phyloP scores from a whole-genome alignment of 2,329 filamentous ascomycete genomes.

The Botryotinia narcissicola region DNA sequence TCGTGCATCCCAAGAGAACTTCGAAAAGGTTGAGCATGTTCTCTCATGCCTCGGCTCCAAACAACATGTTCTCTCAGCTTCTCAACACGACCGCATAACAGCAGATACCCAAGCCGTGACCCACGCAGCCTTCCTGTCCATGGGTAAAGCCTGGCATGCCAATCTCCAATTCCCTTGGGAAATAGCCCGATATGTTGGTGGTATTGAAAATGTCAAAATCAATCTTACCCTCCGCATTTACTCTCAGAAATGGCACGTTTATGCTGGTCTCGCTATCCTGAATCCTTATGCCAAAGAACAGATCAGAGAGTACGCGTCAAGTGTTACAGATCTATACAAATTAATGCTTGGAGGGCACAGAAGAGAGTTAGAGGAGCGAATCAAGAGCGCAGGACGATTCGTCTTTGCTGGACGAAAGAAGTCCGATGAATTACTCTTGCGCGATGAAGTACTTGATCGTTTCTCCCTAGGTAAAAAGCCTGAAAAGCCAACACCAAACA shows the following conservation, averaged over 20 bases:
- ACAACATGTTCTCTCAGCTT: constrained; percentile 81
- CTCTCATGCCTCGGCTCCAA: constrained; percentile 82
- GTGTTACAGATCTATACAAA: constrained; percentile 92
- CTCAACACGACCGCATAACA: constrained; percentile 92
- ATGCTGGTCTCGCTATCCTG: constrained; percentile 92
- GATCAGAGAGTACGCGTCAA: constrained; percentile 89
- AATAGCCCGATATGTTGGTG: constrained; percentile 88
- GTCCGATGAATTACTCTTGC: constrained; percentile 64
- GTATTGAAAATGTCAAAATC: constrained; percentile 99
- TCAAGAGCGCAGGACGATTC: constrained; percentile 74
- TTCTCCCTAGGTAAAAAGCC: constrained; percentile 76
- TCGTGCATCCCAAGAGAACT: constrained; percentile 73
- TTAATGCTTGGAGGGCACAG: constrained; percentile 87
- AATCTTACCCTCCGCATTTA: constrained; percentile 98
- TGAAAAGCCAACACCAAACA: constrained; percentile 69
- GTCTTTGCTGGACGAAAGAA: constrained; percentile 58
- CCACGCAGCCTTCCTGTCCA: constrained; percentile 92
- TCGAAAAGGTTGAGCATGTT: constrained; percentile 75
- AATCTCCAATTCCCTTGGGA: constrained; percentile 98
- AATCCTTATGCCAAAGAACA: constrained; percentile 91
- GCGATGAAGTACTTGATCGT: constrained; percentile 78
- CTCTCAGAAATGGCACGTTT: constrained; percentile 98
- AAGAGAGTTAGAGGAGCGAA: constrained; percentile 68
- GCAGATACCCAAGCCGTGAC: constrained; percentile 98
- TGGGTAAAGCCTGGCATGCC: constrained; percentile 97